phyloP scores from a whole-genome alignment of 805 yeast genomes.

The Barnettozyma pratensis region DNA sequence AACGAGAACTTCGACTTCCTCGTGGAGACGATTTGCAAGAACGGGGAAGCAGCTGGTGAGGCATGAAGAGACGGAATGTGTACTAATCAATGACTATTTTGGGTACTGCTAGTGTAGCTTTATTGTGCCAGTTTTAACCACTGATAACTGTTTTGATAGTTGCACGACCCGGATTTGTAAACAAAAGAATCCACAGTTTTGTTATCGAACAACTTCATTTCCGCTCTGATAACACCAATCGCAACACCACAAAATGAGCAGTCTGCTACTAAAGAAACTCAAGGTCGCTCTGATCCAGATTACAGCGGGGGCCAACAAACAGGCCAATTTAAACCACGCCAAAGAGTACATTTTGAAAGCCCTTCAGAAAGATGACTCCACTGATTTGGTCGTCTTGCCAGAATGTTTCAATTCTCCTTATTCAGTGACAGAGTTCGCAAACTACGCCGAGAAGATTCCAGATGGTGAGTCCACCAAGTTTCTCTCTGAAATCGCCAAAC shows the following conservation, averaged over 20 bases:
- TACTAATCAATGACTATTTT: background rate
- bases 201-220: too few species aligned
- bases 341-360: constrained; percentile 62
- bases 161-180: background rate
- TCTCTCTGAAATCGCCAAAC: constrained; percentile 62
- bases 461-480: constrained; percentile 62
- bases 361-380: constrained; percentile 45
- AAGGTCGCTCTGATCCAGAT: constrained; percentile 84
- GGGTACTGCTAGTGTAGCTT: too few species aligned
- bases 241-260: constrained; percentile 9
- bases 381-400: constrained; percentile 84
- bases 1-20: constrained; percentile 93
- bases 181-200: background rate
- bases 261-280: constrained; percentile 39
- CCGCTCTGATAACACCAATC: background rate
- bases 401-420: constrained; percentile 97
- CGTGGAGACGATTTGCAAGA: constrained; percentile 47
- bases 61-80: background rate
- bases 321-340: constrained; percentile 69
- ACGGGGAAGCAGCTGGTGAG: constrained; percentile 2
- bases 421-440: constrained; percentile 76
- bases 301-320: constrained; percentile 64
- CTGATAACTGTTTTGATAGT: background rate
- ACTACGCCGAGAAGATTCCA: constrained; percentile 87
- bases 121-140: too few species aligned